Percentiles rank a stretch among this genome's conserved stretches.
These are phyloP conservation scores for Coemansia sp. DNA, from an alignment of 192 early-diverging fungal species.

Conservation along the genomic window DNA sequence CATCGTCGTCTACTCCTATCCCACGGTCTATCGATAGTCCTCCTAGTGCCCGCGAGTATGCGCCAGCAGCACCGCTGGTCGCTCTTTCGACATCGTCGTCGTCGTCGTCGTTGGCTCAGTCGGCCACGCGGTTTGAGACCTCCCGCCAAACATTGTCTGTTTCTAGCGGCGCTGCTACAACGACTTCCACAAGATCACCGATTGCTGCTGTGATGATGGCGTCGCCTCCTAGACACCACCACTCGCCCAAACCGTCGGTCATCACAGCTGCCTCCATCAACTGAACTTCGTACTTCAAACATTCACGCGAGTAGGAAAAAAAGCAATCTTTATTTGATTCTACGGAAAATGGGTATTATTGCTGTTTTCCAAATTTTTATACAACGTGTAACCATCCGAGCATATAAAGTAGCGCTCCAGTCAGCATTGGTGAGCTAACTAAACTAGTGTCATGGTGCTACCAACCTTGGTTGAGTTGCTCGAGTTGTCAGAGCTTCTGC, in stretches of 20 bases:
- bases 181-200: slow-evolving; percentile 7
- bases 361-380: no score
- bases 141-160: slow-evolving; percentile 3
- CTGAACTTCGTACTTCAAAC: neutral
- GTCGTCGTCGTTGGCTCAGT: slow-evolving; percentile 9
- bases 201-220: slow-evolving; percentile 3
- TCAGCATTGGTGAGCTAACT: no score
- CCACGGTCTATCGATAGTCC: neutral
- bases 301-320: neutral
- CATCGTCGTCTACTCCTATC: slow-evolving; percentile 1
- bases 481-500: no score
- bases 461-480: no score
- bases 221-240: slow-evolving; percentile 17
- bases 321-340: neutral
- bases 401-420: no score
- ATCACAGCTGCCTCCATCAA: slow-evolving; percentile 12
- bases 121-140: slow-evolving; percentile 1
- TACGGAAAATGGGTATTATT: neutral
- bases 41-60: neutral
- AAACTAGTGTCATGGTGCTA: no score
- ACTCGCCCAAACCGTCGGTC: slow-evolving; percentile 15
- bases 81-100: slow-evolving; percentile 8
- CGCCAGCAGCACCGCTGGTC: neutral
- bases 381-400: no score
- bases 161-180: neutral